These are phyloP conservation scores for Durusdinium trenchii DNA, from an alignment of 73 alveolate genomes.

Conservation along the genomic window DNA sequence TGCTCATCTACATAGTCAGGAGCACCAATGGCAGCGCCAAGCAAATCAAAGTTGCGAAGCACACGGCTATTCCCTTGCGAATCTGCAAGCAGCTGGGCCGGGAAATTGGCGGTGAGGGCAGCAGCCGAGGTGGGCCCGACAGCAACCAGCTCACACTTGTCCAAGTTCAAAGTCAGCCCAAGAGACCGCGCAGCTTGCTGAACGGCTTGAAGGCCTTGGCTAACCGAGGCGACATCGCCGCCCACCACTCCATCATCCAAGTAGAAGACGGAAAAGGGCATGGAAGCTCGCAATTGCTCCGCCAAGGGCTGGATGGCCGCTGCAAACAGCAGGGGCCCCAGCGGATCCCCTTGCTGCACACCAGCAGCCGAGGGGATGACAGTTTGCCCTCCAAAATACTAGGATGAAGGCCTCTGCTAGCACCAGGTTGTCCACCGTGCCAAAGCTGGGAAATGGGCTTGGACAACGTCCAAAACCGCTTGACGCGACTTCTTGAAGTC, in stretches of 20 bases:
- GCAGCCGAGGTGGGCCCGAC: background rate
- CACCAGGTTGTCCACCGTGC: slow-evolving; percentile 45
- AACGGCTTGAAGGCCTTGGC: background rate
- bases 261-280: background rate
- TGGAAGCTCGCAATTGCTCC: background rate
- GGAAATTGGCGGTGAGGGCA: background rate
- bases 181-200: background rate
- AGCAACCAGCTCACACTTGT: slow-evolving; percentile 12
- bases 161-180: background rate
- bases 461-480: background rate
- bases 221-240: background rate
- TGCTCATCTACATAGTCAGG: background rate
- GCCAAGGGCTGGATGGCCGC: slow-evolving; percentile 38
- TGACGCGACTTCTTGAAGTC: background rate
- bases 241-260: slow-evolving; percentile 3
- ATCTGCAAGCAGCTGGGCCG: background rate
- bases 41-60: background rate
- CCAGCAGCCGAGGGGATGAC: background rate
- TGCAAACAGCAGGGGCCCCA: slow-evolving; percentile 42
- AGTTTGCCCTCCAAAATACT: background rate
- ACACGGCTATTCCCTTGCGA: background rate
- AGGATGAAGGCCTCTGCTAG: background rate
- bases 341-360: slow-evolving; percentile 65
- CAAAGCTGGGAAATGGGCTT: slow-evolving; percentile 16
- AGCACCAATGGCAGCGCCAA: slow-evolving; percentile 26